Conservation (phyloP, 495 filamentous ascomycete genomes). For the Chaetomium tenue region DNA sequence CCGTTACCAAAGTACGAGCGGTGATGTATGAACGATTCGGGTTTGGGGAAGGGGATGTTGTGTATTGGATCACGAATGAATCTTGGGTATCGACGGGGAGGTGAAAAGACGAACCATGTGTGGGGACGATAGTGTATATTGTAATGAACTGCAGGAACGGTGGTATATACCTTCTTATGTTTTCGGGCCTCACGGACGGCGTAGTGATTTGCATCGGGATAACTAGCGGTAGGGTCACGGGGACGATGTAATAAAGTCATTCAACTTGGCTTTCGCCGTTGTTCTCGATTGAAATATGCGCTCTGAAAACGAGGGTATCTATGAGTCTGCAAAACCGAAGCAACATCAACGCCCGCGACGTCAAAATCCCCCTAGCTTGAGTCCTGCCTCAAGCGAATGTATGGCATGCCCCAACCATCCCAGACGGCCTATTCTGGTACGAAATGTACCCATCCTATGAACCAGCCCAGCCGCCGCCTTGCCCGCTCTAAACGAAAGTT, state of each 20-base stretch:
- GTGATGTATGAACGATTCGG: conserved; percentile 2
- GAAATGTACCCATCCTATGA: too few species aligned
- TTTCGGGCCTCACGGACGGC: neutral
- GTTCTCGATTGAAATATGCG: neutral
- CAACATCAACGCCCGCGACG: neutral
- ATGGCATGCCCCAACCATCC: neutral
- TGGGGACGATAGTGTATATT: conserved; percentile 17
- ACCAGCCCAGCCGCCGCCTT: neutral
- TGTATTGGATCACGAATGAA: neutral
- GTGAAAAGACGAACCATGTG: neutral
- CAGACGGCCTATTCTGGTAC: too few species aligned
- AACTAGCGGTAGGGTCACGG: neutral
- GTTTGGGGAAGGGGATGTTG: neutral
- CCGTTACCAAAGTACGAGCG: conserved; percentile 42
- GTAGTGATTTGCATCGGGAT: neutral
- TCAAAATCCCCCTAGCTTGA: neutral
- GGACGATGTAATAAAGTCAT: neutral
- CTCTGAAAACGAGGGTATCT: conserved; percentile 7
- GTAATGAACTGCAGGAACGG: conserved; percentile 15
- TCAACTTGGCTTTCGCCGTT: neutral
- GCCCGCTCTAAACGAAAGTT: neutral
- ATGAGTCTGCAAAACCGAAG: neutral
- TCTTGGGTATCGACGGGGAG: neutral
- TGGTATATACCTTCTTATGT: conserved; percentile 7
- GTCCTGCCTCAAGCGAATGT: neutral